Evolutionary conservation across 2,329 filamentous ascomycete genomes (phyloP).

Genomic region (Plectosphaerella sp.): DNA sequence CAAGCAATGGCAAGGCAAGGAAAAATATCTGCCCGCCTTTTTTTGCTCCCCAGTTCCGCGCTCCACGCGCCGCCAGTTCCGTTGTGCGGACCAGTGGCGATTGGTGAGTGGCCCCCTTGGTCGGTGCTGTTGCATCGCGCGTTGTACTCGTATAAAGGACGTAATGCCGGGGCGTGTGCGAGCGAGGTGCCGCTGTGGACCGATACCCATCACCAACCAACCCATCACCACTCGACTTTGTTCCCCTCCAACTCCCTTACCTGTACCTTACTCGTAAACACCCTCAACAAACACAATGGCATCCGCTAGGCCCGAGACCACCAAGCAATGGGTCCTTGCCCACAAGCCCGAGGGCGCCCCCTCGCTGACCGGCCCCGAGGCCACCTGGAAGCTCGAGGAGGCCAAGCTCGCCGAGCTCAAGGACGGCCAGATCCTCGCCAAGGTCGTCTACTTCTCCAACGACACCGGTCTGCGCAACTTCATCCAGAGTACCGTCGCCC

Average conservation of each 20-base stretch:
- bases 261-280: too few relatives aligned
- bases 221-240: too few relatives aligned
- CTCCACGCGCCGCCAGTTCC: background rate
- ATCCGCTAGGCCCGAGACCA: constrained; percentile 21
- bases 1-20: background rate
- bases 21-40: background rate
- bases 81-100: background rate
- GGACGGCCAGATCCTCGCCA: constrained; percentile 60
- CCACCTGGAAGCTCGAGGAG: constrained; percentile 43
- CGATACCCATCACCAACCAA: too few relatives aligned
- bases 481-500: constrained; percentile 17
- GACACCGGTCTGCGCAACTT: constrained; percentile 66
- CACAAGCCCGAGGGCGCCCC: constrained; percentile 58
- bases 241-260: too few relatives aligned
- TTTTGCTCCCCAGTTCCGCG: background rate
- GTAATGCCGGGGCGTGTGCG: too few relatives aligned
- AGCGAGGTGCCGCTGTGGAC: too few relatives aligned
- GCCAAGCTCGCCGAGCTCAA: constrained; percentile 50
- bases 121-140: background rate
- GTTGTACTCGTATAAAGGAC: background rate
- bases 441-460: constrained; percentile 60
- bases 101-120: background rate
- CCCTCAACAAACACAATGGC: constrained; percentile 28
- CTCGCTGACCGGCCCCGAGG: constrained; percentile 62
- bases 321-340: constrained; percentile 53